These are phyloP conservation scores for Silene conica DNA, from an alignment of 148 eudicot species.

Conservation along the genomic window DNA sequence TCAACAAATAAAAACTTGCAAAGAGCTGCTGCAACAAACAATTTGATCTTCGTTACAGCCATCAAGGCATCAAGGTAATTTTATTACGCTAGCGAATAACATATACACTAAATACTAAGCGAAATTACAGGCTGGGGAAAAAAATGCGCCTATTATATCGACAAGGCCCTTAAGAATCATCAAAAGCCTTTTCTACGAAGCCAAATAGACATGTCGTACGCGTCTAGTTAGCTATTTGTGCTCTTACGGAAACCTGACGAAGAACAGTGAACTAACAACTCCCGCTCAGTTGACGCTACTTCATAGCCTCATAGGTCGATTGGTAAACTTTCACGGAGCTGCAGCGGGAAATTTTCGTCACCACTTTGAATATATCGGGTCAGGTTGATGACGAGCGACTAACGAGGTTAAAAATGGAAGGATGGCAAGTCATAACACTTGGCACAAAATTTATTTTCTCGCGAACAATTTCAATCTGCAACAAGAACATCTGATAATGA, in stretches of 20 bases:
- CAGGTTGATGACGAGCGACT: neutral
- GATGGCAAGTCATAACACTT: neutral
- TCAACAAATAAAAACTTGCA: neutral
- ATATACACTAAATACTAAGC: slow-evolving; percentile 19
- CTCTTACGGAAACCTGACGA: neutral
- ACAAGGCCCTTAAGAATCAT: slow-evolving; percentile 23
- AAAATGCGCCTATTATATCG: slow-evolving; percentile 25
- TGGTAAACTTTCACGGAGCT: neutral
- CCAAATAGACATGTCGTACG: neutral
- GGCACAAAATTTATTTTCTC: slow-evolving; percentile 2
- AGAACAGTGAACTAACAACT: neutral
- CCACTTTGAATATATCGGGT: neutral
- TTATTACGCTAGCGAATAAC: slow-evolving; percentile 4
- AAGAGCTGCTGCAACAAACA: neutral
- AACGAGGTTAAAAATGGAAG: neutral
- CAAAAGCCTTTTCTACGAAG: slow-evolving; percentile 2
- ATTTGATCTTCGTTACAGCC: neutral
- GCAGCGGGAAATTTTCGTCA: neutral
- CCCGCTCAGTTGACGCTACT: neutral
- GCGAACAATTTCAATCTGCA: slow-evolving; percentile 12
- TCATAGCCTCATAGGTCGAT: neutral
- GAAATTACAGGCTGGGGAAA: slow-evolving; percentile 14
- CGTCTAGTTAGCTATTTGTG: slow-evolving; percentile 8
- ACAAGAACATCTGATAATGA: no score
- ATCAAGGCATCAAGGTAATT: neutral